Evolutionary conservation across 805 yeast genomes (phyloP).

Genomic region (Zygosaccharomyces bisporus): DNA sequence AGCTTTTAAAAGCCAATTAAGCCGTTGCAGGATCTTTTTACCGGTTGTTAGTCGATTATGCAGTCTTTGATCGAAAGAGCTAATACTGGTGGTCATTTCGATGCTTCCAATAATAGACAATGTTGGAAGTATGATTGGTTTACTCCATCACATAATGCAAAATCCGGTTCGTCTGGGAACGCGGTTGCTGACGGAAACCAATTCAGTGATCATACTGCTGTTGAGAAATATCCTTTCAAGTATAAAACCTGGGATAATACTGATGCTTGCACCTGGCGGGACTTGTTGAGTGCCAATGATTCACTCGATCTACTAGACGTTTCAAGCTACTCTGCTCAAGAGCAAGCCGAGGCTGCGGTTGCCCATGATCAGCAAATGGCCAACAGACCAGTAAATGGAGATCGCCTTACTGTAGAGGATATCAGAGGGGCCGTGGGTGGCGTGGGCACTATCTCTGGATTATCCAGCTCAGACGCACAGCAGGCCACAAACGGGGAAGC

Average conservation of each 20-base stretch:
- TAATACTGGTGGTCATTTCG: constrained; percentile 20
- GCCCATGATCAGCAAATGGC: constrained; percentile 1
- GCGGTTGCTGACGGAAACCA: constrained; percentile 10
- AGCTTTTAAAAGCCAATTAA: not conserved
- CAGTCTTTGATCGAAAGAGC: constrained; percentile 28
- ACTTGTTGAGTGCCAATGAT: constrained; percentile 5
- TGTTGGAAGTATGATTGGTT: constrained; percentile 37
- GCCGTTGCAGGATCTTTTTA: too few species aligned
- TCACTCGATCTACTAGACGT: constrained; percentile 12
- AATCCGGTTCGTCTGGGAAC: constrained; percentile 7
- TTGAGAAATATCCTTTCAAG: constrained; percentile 23
- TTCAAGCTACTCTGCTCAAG: constrained; percentile 7
- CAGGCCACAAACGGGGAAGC: not conserved
- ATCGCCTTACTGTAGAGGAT: constrained; percentile 43
- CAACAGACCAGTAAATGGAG: constrained; percentile 21
- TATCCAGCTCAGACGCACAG: constrained; percentile 33
- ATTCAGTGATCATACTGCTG: constrained; percentile 10
- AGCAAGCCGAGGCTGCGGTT: constrained; percentile 5
- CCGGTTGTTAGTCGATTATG: constrained; percentile 10
- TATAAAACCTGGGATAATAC: constrained; percentile 27
- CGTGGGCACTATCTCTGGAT: constrained; percentile 45
- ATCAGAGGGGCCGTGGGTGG: constrained; percentile 54
- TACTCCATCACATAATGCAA: constrained; percentile 22
- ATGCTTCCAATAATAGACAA: constrained; percentile 15
- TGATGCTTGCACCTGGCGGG: constrained; percentile 12